Base-by-base conservation (phyloP, 495 filamentous ascomycete genomes). In the Platismatia glauca region DNA sequence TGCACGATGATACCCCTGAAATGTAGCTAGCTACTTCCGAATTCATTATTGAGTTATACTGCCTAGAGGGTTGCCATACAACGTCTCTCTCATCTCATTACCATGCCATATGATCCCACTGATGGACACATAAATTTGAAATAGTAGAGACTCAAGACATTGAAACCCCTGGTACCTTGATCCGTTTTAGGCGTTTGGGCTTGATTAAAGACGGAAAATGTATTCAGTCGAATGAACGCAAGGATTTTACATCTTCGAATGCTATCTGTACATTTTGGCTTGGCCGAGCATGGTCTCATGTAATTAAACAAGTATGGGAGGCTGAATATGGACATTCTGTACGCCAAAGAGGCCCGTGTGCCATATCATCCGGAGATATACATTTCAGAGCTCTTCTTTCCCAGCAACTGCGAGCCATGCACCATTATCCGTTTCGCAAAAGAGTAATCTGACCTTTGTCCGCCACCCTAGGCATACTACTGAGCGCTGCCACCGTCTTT, bases 401-500 rank as follows among this genome's bases (percentile, higher is more conserved):
- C 50, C 16, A 53, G 27, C 50, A 4, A 18, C 2, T 20, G 1
- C 50, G 8, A 20, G 27, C 29, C 12, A 15, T 18, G 50, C 27
- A 33, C 50, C 16, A 29, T 13, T 33, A 53, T 33, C 50, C 50
- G 33, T 29, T 29, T 16, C 50, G 50, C 33, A 53, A 16, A 20
- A 53, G 50, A 33, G 34, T 33, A 38, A 60, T 67, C 71, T 81
- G 77, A 64, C 71, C 20, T 37, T 55, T n/a, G 68, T 79, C 75
- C 55, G 74, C 70, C 55, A 69, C 61, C 57, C 63, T 71, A 38
- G 83, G 84, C 80, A 88, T 83, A 37, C 75, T 74, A 56, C 70
- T 73, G 53, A 87, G 70, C 2, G 77, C 79, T 20, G 75, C 68
- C 13, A 87, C 57, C 1, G 82, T 84, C 66, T 68, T 74, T 12